Evolutionary conservation across 176 grass and related monocot genomes (phyloP), one percentile per base, ranked within the genome.

Genomic region (Eleusine coracana): DNA sequence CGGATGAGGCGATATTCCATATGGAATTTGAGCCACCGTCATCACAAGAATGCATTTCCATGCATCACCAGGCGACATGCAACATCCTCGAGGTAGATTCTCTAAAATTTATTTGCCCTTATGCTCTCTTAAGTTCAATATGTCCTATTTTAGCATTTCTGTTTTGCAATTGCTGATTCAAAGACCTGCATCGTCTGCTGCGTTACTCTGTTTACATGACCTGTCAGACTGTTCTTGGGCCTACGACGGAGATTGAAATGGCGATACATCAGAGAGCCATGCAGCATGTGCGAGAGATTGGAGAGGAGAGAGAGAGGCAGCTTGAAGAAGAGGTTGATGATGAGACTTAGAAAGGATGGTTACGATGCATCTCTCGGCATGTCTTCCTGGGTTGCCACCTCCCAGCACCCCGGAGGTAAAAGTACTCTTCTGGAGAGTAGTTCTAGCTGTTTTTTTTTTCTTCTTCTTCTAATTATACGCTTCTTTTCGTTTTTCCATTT

Each of bases 401-500:
- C 65, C 20, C 72, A 94, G 27, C 87, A 87, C 62, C 89, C 89
- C 7, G 92, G 89, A 94, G 92, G 92, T 94, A 80, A 91, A 68
- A 27, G 50, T 28, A 11, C 40, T 2, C 44, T 46, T 1, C 45
- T 0, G 2, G 11, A 13, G 13, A 49, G 46, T 21, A 6, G 16
- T 5, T 10, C 17, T 40, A 2, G 2, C 23, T 38, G 2, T 34
- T 34, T 8, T 44, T 5, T 31, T 46, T 50, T 44, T 80, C 76
- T 8, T 44, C 6, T 31, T 46, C 40, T 44, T 80, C 76, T 27
- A 56, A 56, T 20, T 6, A 6, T 56, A 7, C 21, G 18, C 7
- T 12, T 13, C 27, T 42, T 5, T 7, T 58, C n/a, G 0, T 68
- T 25, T 85, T 81, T 25, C 80, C 88, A 89, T 86, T 73, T 89